These are phyloP conservation scores for Colletotrichum costaricense DNA, from an alignment of 2,329 filamentous ascomycete genomes.

Conservation along the genomic window DNA sequence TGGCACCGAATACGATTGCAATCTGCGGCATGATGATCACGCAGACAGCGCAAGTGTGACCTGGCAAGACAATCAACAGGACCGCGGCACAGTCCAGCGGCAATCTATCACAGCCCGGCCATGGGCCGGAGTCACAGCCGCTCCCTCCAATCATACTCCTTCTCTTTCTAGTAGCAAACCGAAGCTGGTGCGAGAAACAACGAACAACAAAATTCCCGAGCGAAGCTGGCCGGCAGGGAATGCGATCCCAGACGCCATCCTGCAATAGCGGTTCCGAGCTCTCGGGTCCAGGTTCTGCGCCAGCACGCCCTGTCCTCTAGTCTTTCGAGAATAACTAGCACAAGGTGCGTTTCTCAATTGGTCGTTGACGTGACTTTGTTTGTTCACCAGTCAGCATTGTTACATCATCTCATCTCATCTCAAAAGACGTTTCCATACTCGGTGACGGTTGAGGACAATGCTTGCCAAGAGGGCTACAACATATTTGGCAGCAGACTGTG, in stretches of 20 bases:
- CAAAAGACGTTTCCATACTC: not conserved
- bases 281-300: slow-evolving; percentile 11
- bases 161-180: slow-evolving; percentile 14
- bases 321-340: not conserved
- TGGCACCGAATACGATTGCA: not conserved
- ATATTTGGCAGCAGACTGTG: not conserved
- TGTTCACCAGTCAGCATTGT: not conserved
- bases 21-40: slow-evolving; percentile 16
- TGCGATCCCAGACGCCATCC: slow-evolving; percentile 9
- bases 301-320: slow-evolving; percentile 9
- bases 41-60: not conserved
- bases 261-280: slow-evolving; percentile 29
- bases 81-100: slow-evolving; percentile 10
- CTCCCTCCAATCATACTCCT: slow-evolving; percentile 11
- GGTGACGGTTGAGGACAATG: not conserved
- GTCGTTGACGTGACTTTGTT: not conserved
- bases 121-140: not conserved
- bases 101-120: not conserved
- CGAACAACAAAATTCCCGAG: slow-evolving; percentile 27
- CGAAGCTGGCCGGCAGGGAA: slow-evolving; percentile 14
- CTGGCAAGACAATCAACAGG: not conserved
- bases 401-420: not conserved
- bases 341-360: not conserved
- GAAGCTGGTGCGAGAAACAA: slow-evolving; percentile 7
- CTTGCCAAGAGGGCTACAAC: not conserved